Percentiles rank a stretch among this genome's conserved stretches.
phyloP scores from a whole-genome alignment of 179 eudicot genomes.

The Pouteria campechiana region DNA sequence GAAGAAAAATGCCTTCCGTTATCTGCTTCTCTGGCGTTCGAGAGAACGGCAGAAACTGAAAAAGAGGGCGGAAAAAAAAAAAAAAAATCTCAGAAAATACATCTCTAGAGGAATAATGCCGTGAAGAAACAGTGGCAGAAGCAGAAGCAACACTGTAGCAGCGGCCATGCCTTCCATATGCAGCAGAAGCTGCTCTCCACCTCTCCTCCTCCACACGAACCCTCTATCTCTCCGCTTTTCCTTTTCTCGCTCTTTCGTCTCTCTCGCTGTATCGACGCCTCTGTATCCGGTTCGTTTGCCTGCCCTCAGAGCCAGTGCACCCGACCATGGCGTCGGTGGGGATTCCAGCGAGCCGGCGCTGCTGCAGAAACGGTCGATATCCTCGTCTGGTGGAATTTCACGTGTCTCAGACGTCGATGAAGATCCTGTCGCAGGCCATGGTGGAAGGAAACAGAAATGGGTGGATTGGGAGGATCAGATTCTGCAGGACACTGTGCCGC shows the following conservation, averaged over 20 bases:
- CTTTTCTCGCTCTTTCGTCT: constrained; percentile 8
- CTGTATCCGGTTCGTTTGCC: not conserved
- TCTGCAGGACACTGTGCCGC: constrained; percentile 80
- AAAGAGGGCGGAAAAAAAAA: no score
- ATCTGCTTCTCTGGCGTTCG: no score
- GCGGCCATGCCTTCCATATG: no score
- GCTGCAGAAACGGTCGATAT: constrained; percentile 33
- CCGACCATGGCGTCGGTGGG: constrained; percentile 9
- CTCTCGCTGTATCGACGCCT: not conserved
- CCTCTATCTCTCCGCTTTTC: constrained; percentile 8
- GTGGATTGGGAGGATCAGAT: constrained; percentile 88
- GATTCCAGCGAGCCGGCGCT: constrained; percentile 18
- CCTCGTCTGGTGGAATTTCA: constrained; percentile 9
- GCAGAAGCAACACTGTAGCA: no score
- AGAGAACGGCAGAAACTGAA: no score
- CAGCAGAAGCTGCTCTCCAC: no score
- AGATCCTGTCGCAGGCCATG: constrained; percentile 1
- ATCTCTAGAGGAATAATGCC: no score
- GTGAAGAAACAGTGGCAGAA: no score
- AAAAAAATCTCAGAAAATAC: no score
- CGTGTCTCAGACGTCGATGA: constrained; percentile 7
- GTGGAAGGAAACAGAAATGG: constrained; percentile 19
- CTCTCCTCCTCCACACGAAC: constrained; percentile 7
- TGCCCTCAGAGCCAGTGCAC: constrained; percentile 15
- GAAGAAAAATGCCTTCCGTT: no score